Evolutionary conservation across 495 filamentous ascomycete species (phyloP), one percentile per base, ranked within the genome.

Genomic region (Talaromyces wortmannii): DNA sequence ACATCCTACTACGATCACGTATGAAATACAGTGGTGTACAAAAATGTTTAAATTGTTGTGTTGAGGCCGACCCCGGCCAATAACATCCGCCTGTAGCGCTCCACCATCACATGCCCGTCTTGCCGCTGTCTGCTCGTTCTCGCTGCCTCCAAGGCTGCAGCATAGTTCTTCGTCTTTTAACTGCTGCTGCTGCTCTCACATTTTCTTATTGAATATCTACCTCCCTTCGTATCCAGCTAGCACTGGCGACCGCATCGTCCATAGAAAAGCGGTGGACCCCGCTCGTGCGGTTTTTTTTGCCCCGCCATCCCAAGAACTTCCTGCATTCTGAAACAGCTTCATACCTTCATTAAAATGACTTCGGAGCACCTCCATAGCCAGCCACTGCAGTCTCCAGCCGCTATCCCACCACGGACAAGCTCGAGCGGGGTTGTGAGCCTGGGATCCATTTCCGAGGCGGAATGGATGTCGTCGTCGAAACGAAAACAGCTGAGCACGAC

Each of bases 351-450:
- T 33, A 31, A 15, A n/a, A 32, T 59, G 50, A 66, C 55, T 58
- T 50, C 33, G 48, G 55, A 53, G 47, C 58, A 54, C n/a, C 43
- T 23, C 48, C 54, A 32, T 16, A 16, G 46, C n/a, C 54, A 32
- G 31, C 61, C 68, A 55, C 69, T 81, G 45, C 77, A 80, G 50
- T 83, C 83, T 4, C 86, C 88, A 30, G 83, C 83, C 59, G 75
- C 80, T 7, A 89, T 91, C 52, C 88, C 89, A 31, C 85, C 84
- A 0, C 81, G 88, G 47, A 89, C 82, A 46, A 90, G 86, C 57
- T 91, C 88, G 0, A 79, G 76, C 8, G 76, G 75, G 43, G 72
- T 76, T 60, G 57, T 62, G 49, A 76, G 66, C 12, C 73, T 86
- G 12, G 73, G 66, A 30, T 72, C 77, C 42, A 75, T 87, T 54